These are phyloP conservation scores for Aspergillus versicolor DNA, from an alignment of 2,329 filamentous ascomycete genomes.

Conservation along the genomic window DNA sequence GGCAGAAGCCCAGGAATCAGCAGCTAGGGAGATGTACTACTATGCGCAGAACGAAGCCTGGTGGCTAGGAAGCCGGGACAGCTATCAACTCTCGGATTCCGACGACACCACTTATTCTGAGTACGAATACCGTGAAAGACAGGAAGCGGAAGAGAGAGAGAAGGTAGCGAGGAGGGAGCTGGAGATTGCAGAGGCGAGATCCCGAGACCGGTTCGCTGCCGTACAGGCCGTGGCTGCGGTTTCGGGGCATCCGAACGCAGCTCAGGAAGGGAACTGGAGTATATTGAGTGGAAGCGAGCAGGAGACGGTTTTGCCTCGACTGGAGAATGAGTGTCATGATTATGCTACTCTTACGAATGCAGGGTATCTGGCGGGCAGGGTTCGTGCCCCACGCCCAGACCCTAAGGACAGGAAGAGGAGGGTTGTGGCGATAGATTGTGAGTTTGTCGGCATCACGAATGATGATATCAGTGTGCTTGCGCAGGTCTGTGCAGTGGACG, in stretches of 20 bases:
- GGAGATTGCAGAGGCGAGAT: background rate
- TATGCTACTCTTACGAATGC: background rate
- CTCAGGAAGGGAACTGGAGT: background rate
- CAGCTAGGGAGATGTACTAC: background rate
- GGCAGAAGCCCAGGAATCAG: background rate
- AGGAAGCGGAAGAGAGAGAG: background rate
- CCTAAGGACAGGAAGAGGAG: background rate
- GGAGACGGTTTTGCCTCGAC: background rate
- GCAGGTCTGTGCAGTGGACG: background rate
- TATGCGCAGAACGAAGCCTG: too few relatives aligned
- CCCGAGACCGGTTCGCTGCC: background rate
- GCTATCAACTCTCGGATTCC: too few relatives aligned
- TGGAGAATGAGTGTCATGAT: background rate
- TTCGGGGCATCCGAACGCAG: background rate
- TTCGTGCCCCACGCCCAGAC: background rate
- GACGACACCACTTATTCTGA: too few relatives aligned
- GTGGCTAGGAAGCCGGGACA: too few relatives aligned
- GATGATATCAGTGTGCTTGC: background rate
- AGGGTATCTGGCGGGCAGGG: background rate
- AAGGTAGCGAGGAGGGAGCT: too few relatives aligned
- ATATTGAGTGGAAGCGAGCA: background rate
- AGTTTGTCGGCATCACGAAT: background rate
- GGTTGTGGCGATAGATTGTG: background rate
- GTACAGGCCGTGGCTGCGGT: background rate
- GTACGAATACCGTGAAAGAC: background rate